These are phyloP conservation scores for Auricularia sp. DNA, from an alignment of 768 basidiomycete genomes.

Conservation along the genomic window DNA sequence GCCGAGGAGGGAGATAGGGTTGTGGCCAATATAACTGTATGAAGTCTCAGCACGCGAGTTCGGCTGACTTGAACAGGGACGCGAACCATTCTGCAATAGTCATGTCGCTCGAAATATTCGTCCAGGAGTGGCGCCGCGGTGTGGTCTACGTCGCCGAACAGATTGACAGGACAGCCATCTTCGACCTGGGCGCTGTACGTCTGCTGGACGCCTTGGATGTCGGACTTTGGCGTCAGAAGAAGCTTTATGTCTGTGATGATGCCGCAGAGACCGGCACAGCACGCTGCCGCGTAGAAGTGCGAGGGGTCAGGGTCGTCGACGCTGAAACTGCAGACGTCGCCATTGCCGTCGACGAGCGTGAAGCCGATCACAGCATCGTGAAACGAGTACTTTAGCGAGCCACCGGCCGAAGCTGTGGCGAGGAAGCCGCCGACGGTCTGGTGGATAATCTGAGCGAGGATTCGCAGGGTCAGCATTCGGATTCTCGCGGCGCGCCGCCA, in stretches of 20 bases:
- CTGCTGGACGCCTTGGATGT: neutral
- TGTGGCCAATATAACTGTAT: neutral
- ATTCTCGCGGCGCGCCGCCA: neutral
- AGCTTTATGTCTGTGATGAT: neutral
- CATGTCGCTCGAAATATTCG: neutral
- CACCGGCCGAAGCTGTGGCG: neutral
- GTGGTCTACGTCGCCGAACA: neutral
- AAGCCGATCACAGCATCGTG: neutral
- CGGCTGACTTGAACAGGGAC: neutral
- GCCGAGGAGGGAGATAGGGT: neutral
- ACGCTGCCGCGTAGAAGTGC: neutral
- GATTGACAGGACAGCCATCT: neutral
- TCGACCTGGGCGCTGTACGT: neutral
- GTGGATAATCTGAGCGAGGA: neutral
- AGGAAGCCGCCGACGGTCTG: conserved; percentile 1
- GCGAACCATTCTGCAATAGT: neutral
- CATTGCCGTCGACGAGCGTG: neutral
- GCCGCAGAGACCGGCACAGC: conserved; percentile 1
- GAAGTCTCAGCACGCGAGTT: neutral
- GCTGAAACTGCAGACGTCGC: neutral
- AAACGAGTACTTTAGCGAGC: neutral
- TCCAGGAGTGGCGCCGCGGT: neutral
- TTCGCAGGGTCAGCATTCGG: neutral
- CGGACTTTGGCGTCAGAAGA: neutral
- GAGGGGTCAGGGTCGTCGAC: neutral